These are phyloP conservation scores for Coniophora puteana DNA, from an alignment of 1,284 basidiomycete species.

Conservation along the genomic window DNA sequence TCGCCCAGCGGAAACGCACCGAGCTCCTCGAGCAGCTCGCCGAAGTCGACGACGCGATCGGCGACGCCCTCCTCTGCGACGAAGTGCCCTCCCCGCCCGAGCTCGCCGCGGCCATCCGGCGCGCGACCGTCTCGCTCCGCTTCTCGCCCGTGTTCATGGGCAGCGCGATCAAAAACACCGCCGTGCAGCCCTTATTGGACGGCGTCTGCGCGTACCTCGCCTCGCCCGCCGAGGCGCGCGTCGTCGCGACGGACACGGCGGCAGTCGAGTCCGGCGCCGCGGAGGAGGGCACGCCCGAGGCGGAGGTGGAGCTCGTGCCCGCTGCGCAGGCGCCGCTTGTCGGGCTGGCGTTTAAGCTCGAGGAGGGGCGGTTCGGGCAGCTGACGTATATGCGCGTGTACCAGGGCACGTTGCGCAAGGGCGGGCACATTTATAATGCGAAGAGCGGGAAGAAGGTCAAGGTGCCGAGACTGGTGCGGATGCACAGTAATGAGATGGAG, in stretches of 20 bases:
- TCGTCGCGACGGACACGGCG: conserved; percentile 82
- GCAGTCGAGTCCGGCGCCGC: conserved; percentile 64
- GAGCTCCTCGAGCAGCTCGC: conserved; percentile 96
- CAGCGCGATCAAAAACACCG: conserved; percentile 97
- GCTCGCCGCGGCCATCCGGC: conserved; percentile 83
- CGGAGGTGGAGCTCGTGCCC: conserved; percentile 77
- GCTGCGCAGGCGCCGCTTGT: conserved; percentile 87
- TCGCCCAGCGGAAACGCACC: conserved; percentile 79
- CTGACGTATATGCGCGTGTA: conserved; percentile 99
- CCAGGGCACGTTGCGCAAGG: conserved; percentile 88
- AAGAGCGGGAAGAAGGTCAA: conserved; percentile 98
- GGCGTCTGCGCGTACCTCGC: conserved; percentile 97
- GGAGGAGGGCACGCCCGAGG: too few species aligned
- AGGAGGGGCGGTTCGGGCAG: conserved; percentile 97
- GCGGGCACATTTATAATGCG: conserved; percentile 87
- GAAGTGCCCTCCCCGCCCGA: conserved; percentile 70
- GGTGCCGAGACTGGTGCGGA: conserved; percentile 94
- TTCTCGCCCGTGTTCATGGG: conserved; percentile 98
- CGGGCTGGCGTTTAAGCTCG: conserved; percentile 97
- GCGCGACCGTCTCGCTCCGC: conserved; percentile 83
- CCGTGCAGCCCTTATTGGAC: conserved; percentile 91
- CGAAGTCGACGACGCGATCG: conserved; percentile 94
- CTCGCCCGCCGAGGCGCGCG: conserved; percentile 79
- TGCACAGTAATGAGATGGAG: conserved; percentile 99
- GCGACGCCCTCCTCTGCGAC: conserved; percentile 90